Conservation (phyloP, 164 flowering plant genomes). For the Santalum album region DNA sequence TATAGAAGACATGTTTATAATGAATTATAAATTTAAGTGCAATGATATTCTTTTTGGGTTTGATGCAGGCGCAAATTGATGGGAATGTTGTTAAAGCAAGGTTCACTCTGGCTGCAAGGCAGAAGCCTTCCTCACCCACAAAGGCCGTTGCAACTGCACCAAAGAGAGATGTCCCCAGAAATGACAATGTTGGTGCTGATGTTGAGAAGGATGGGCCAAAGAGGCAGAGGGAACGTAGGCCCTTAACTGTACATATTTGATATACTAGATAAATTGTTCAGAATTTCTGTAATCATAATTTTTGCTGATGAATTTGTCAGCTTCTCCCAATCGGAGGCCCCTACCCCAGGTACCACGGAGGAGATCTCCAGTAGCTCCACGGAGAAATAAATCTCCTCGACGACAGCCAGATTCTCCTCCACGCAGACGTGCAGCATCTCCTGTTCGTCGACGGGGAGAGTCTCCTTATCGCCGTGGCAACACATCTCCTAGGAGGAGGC, state of each 20-base stretch:
- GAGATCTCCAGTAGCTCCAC: conserved; percentile 54
- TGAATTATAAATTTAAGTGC: neutral
- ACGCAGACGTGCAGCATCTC: conserved; percentile 65
- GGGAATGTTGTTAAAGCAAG: conserved; percentile 74
- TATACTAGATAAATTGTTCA: neutral
- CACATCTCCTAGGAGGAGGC: conserved; percentile 82
- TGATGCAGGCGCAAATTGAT: conserved; percentile 38
- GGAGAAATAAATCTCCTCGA: conserved; percentile 79
- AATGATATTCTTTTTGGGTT: neutral
- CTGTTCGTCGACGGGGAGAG: conserved; percentile 52
- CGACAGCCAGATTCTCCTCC: conserved; percentile 55
- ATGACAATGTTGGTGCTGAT: conserved; percentile 46
- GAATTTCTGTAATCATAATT: neutral
- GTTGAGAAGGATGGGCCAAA: conserved; percentile 60
- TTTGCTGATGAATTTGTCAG: conserved; percentile 20
- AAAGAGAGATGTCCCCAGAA: conserved; percentile 50
- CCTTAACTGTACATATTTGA: neutral
- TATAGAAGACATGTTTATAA: neutral
- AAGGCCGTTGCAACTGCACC: conserved; percentile 45
- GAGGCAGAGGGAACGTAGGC: conserved; percentile 53
- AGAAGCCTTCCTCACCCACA: conserved; percentile 62
- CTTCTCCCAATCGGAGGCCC: conserved; percentile 71
- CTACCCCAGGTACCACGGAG: conserved; percentile 50
- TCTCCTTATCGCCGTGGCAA: conserved; percentile 66
- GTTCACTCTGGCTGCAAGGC: conserved; percentile 67